phyloP scores from a whole-genome alignment of 768 basidiomycete genomes.

The Hebeloma cylindrosporum region DNA sequence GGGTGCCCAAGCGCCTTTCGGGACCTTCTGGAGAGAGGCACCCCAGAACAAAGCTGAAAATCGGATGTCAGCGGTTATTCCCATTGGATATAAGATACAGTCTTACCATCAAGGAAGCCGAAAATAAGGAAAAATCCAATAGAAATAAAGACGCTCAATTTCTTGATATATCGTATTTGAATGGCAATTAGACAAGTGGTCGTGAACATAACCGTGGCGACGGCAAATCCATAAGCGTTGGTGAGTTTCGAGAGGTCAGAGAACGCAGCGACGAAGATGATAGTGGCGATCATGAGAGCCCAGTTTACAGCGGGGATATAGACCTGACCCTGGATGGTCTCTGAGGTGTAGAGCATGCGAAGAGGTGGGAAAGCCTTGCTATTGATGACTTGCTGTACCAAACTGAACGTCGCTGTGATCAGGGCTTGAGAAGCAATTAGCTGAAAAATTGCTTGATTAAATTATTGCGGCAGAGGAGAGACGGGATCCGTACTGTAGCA shows the following conservation, averaged over 20 bases:
- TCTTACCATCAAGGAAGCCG: conserved; percentile 64
- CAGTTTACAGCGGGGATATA: conserved; percentile 68
- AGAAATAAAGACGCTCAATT: conserved; percentile 41
- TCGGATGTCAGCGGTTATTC: neutral
- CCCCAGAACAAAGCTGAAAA: conserved; percentile 58
- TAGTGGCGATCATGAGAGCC: conserved; percentile 51
- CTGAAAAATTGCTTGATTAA: conserved; percentile 26
- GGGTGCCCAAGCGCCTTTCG: conserved; percentile 68
- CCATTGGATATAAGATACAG: neutral
- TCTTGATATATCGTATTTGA: conserved; percentile 59
- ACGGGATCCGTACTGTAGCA: conserved; percentile 49
- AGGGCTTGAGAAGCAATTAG: conserved; percentile 65
- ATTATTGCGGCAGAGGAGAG: too few species aligned
- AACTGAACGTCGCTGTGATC: conserved; percentile 66
- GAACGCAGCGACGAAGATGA: conserved; percentile 58
- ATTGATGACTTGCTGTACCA: conserved; percentile 65
- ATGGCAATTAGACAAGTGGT: conserved; percentile 56
- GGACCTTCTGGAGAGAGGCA: conserved; percentile 59
- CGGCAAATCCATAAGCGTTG: conserved; percentile 64
- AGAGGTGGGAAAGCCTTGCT: conserved; percentile 58
- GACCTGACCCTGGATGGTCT: conserved; percentile 60
- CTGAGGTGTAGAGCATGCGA: conserved; percentile 60
- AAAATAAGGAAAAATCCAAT: conserved; percentile 51
- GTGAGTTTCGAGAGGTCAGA: conserved; percentile 52
- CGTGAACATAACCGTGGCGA: conserved; percentile 65